phyloP scores from a whole-genome alignment of 1,284 basidiomycete genomes.

The Pterulicium gracile region DNA sequence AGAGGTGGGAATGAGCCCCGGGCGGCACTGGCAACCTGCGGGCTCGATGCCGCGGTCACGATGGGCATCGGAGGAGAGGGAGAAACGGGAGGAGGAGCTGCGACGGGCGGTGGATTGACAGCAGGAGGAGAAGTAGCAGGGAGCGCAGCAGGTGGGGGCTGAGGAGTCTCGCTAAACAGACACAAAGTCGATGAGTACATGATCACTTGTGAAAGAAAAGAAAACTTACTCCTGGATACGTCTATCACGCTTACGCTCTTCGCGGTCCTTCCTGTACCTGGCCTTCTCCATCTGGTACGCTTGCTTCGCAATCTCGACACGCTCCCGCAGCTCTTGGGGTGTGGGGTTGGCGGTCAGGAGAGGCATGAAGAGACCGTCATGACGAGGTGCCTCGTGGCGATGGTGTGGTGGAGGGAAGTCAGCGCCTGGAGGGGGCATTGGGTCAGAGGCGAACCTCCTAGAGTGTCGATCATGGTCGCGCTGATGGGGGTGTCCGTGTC shows the following conservation, averaged over 20 bases:
- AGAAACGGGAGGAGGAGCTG: no score
- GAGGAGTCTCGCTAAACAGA: neutral
- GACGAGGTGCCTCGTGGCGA: constrained; percentile 3
- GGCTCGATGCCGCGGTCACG: constrained; percentile 12
- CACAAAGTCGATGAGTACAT: neutral
- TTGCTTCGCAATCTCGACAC: constrained; percentile 56
- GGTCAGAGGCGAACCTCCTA: neutral
- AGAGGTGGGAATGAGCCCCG: constrained; percentile 46
- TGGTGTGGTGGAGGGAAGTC: constrained; percentile 7
- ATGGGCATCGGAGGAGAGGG: no score
- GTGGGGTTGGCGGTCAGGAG: constrained; percentile 13
- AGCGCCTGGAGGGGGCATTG: constrained; percentile 6
- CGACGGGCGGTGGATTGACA: neutral
- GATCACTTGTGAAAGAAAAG: no score
- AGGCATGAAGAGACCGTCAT: constrained; percentile 3
- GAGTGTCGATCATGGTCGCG: no score
- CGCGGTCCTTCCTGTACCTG: constrained; percentile 46
- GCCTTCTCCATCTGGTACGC: constrained; percentile 61
- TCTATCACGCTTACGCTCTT: constrained; percentile 31
- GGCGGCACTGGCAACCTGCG: constrained; percentile 46
- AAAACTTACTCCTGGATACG: constrained; percentile 14
- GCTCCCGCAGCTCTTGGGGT: constrained; percentile 38
- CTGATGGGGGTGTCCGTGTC: no score
- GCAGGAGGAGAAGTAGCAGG: neutral
- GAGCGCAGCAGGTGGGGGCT: neutral